These are phyloP conservation scores for Cyberlindnera mississippiensis DNA, from an alignment of 805 yeast species.

Conservation along the genomic window DNA sequence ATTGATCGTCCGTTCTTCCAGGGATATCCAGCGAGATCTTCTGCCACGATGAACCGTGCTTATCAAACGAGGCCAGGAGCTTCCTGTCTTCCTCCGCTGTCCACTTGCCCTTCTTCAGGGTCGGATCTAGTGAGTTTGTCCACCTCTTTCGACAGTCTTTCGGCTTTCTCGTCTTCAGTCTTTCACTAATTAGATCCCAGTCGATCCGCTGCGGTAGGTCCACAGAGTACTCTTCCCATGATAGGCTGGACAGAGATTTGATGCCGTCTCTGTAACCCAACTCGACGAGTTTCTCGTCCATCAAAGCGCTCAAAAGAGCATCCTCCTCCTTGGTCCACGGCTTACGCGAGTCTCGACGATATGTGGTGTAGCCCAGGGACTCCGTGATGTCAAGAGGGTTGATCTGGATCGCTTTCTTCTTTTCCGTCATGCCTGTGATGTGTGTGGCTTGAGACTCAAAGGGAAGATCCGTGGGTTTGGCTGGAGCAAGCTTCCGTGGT, in stretches of 20 bases:
- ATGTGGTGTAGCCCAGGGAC: conserved; percentile 70
- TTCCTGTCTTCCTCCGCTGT: conserved; percentile 71
- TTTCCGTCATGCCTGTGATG: conserved; percentile 13
- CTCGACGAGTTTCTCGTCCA: conserved; percentile 34
- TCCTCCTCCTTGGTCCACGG: conserved; percentile 83
- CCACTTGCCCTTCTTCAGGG: conserved; percentile 82
- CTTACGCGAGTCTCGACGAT: conserved; percentile 55
- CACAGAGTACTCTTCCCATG: conserved; percentile 25
- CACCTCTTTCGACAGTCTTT: conserved; percentile 87
- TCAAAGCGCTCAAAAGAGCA: conserved; percentile 40
- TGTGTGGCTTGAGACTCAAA: too few species aligned
- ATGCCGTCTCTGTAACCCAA: conserved; percentile 35
- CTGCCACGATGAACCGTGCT: conserved; percentile 82
- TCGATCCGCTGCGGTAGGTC: conserved; percentile 37
- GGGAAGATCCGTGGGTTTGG: too few species aligned
- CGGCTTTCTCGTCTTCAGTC: conserved; percentile 53
- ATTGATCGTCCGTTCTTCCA: conserved; percentile 92
- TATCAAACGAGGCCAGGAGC: conserved; percentile 57
- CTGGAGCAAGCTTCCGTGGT: too few species aligned
- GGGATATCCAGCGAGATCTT: conserved; percentile 70
- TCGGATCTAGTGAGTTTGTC: conserved; percentile 82
- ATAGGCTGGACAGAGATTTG: conserved; percentile 25
- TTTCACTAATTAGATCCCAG: conserved; percentile 59
- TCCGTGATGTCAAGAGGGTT: conserved; percentile 54
- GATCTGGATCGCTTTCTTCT: conserved; percentile 28